Evolutionary conservation across 352 stramenopile genomes (phyloP).

Genomic region (Halophytophthora polymorphica): DNA sequence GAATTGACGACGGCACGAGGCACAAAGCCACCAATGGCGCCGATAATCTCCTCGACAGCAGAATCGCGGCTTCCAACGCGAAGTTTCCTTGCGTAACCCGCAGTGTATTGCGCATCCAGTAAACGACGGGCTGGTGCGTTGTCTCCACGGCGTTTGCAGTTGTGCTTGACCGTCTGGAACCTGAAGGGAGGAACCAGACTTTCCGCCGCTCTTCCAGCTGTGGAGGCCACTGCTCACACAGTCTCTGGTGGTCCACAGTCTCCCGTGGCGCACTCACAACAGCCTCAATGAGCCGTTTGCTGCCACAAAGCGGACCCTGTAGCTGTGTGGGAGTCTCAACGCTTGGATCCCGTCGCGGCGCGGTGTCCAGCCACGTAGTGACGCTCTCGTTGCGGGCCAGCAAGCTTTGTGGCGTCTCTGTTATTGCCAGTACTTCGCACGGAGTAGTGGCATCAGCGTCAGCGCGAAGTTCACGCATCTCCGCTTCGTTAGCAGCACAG

Average conservation of each 20-base stretch:
- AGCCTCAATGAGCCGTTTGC: conserved; percentile 1
- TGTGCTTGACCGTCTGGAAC: conserved; percentile 4
- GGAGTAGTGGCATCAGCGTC: conserved; percentile 2
- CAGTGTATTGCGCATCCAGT: conserved; percentile 67
- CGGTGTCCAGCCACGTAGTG: conserved; percentile 22
- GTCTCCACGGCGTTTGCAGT: not conserved
- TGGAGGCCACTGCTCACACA: conserved; percentile 47
- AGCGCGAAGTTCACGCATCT: not conserved
- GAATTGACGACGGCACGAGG: conserved; percentile 41
- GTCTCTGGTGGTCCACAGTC: conserved; percentile 6
- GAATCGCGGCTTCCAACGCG: conserved; percentile 44
- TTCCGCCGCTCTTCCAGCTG: conserved; percentile 43
- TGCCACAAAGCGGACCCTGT: not conserved
- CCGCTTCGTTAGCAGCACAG: conserved; percentile 6
- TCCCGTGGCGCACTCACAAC: conserved; percentile 2
- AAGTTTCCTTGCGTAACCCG: conserved; percentile 67
- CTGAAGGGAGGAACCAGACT: conserved; percentile 32
- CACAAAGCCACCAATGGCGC: conserved; percentile 45
- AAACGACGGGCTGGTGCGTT: conserved; percentile 39
- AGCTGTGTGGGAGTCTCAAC: conserved; percentile 1
- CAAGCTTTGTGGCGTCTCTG: conserved; percentile 25
- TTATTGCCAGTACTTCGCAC: conserved; percentile 10
- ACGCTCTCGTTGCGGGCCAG: conserved; percentile 15
- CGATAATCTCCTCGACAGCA: conserved; percentile 38
- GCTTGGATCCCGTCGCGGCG: not conserved